Base-by-base conservation (phyloP, 2,329 filamentous ascomycete genomes). In the Sporothrix inflata region DNA sequence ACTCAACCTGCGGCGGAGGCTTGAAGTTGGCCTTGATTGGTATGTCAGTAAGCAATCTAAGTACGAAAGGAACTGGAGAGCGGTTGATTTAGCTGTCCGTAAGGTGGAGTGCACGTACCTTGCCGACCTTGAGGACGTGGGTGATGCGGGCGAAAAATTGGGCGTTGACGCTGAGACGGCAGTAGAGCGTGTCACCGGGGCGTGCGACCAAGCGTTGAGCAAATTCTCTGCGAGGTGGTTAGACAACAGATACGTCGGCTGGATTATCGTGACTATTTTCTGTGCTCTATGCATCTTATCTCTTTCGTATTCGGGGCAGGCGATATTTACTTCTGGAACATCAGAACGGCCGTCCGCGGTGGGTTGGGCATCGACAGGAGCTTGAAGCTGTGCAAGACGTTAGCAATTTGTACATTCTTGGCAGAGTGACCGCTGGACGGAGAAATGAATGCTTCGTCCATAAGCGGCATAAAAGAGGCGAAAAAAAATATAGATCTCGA, bases 1-100 rank as follows among this genome's bases (percentile, higher is more conserved):
- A 93, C 82, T 99, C 96, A 72, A 99, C 96, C 78, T 94, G 89
- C 9, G 96, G 96, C 0, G 96, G 95, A 0, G 96, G 96, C 74
- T 93, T 94, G 87, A 98, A 99, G 84, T 98, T 98, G 82, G 75
- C 97, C 96, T 82, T 91, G 14, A 38, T 67, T 30, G 38, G n/a
- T 21, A n/a, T 19, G 53, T 70, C 19, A 57, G 66, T 24, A 21
- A 7, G n/a, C 11, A 19, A 19, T 30, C 11, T 6, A 49, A 69
- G 30, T 1, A 55, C 30, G 66, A 55, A 55, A 42, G 21, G 27
- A 27, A 34, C 30, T 6, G 6, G 30, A 34, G 30, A 34, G 30
- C 3, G 30, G 30, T 34, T 3, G 30, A 34, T 34, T 34, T 6
- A 3, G 30, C 30, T 34, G 30, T 34, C 30, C n/a, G 34, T 42